phyloP scores from a whole-genome alignment of 2,329 filamentous ascomycete species.

The Exophiala sp. region DNA sequence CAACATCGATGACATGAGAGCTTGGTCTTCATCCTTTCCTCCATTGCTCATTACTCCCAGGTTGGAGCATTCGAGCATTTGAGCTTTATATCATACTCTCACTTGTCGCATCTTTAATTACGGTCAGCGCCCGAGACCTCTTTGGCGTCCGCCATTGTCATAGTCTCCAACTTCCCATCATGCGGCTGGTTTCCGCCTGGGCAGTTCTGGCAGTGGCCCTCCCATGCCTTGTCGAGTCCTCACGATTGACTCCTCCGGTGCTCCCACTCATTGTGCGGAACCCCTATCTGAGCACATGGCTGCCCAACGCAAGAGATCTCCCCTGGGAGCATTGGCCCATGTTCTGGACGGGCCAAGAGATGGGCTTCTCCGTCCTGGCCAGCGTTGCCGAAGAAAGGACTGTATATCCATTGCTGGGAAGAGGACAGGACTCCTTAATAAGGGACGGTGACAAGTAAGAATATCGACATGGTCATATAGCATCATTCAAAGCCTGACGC shows the following conservation, averaged over 20 bases:
- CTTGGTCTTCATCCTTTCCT: neutral
- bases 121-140: neutral
- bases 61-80: neutral
- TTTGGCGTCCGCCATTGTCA: too few relatives aligned
- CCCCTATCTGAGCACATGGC: conserved; percentile 71
- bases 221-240: conserved; percentile 18
- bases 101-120: neutral
- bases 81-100: too few relatives aligned
- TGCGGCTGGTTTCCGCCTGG: conserved; percentile 28
- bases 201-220: conserved; percentile 18
- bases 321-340: conserved; percentile 87
- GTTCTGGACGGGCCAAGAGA: conserved; percentile 70
- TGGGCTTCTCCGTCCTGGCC: conserved; percentile 63
- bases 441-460: conserved; percentile 60
- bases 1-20: neutral
- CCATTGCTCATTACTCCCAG: neutral
- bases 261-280: conserved; percentile 70
- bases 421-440: conserved; percentile 63
- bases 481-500: neutral
- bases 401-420: conserved; percentile 63
- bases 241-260: conserved; percentile 52
- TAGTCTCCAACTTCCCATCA: conserved; percentile 7
- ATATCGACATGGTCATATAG: conserved; percentile 39
- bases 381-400: conserved; percentile 57
- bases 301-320: conserved; percentile 62